phyloP scores from a whole-genome alignment of 2,329 filamentous ascomycete genomes.

The Ophiostoma ips region DNA sequence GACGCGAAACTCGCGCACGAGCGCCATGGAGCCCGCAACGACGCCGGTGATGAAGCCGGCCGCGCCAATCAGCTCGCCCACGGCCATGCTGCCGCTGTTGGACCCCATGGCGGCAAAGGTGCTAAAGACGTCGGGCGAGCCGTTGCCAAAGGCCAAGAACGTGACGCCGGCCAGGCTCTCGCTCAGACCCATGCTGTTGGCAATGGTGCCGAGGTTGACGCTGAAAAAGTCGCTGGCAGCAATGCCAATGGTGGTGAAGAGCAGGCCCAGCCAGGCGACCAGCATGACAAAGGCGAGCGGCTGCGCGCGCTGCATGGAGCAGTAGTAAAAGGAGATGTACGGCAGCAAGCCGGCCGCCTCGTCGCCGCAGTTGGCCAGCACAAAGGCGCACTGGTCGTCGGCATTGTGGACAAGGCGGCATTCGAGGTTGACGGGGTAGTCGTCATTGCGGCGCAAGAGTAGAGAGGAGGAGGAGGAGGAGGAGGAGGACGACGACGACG shows the following conservation, averaged over 20 bases:
- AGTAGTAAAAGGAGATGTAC: constrained; percentile 88
- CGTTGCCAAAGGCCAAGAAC: constrained; percentile 92
- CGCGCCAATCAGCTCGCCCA: constrained; percentile 89
- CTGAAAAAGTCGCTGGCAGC: constrained; percentile 98
- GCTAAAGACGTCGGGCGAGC: constrained; percentile 94
- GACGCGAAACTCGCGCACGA: constrained; percentile 90
- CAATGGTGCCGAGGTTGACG: constrained; percentile 88
- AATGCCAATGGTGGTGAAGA: constrained; percentile 95
- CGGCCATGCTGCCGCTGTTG: constrained; percentile 89
- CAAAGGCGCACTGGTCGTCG: constrained; percentile 73
- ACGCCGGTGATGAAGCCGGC: constrained; percentile 94
- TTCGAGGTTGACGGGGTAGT: constrained; percentile 26
- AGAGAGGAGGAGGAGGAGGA: no score
- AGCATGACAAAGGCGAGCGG: constrained; percentile 69
- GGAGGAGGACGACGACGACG: not conserved
- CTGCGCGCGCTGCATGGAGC: constrained; percentile 51
- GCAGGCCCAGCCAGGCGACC: constrained; percentile 67
- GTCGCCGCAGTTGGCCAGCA: constrained; percentile 67
- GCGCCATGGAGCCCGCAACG: constrained; percentile 90
- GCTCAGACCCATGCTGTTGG: constrained; percentile 77
- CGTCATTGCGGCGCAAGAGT: constrained; percentile 2
- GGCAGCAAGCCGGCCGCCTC: constrained; percentile 82
- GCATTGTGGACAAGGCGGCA: constrained; percentile 70
- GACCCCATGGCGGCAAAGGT: constrained; percentile 97
- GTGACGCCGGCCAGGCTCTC: constrained; percentile 95